Evolutionary conservation across 805 yeast genomes (phyloP), one percentile per base, ranked within the genome.

Genomic region (Yamadazyma olivae): DNA sequence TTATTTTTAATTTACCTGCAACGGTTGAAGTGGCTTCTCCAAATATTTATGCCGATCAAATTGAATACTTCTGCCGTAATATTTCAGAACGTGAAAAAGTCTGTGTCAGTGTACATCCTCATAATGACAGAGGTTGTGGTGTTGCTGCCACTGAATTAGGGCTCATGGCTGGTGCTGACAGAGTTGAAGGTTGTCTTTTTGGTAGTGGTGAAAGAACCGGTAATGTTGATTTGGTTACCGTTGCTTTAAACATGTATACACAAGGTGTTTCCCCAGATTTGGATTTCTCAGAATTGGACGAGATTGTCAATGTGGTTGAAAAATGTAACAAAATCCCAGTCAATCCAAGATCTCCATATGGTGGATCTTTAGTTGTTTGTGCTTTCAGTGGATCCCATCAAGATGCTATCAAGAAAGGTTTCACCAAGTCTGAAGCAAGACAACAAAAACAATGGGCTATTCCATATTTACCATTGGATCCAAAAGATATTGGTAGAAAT

Each of bases 181-280:
- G 91, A 67, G 85, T 83, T 34, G 91, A 83, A 62, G 91, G 91
- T 39, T 83, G 90, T 69, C 67, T 83, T 27, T 83, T 83, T 45
- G 90, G 90, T 53, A 83, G 82, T 59, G 91, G 91, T 64, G 91
- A 83, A 70, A 72, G 91, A 66, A 83, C 91, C 19, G 91, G 91
- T 66, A 83, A 83, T 57, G 90, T 83, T 48, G 91, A 83, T 59
- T 67, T 83, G 45, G 79, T 80, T 35, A 83, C 89, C 17, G 76
- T 83, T 43, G 91, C 87, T 3, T 65, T 83, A 50, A 83, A 83
- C 69, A 61, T 83, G 79, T 83, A 83, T 67, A 83, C 89, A 19
- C 83, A 81, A 49, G 91, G 91, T 49, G 76, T 82, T 29, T 57
- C 81, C 26, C 90, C 91, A 40, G 70, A 76, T 26, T 68, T 83